Percentiles rank a stretch among this genome's conserved stretches.
Evolutionary conservation across 345 rosid genomes (phyloP).

Genomic region (Ceriops decandra): DNA sequence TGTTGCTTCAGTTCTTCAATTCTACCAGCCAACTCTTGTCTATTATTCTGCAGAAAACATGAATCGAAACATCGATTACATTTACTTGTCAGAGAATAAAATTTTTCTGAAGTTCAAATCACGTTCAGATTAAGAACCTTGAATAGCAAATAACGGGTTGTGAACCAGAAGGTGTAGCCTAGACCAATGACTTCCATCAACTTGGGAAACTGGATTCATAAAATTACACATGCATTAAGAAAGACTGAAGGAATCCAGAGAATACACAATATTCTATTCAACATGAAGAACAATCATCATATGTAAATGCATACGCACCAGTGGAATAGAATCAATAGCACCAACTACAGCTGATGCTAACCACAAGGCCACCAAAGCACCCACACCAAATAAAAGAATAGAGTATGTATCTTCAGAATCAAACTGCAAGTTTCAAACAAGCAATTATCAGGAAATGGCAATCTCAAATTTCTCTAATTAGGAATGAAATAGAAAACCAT

Average conservation of each 20-base stretch:
- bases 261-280: not conserved
- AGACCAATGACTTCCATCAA: conserved; percentile 89
- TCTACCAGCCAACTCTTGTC: conserved; percentile 65
- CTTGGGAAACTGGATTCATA: conserved; percentile 62
- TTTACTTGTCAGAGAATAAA: not conserved
- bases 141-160: conserved; percentile 66
- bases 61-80: not conserved
- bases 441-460: not conserved
- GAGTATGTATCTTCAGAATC: conserved; percentile 56
- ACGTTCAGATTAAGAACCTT: conserved; percentile 41
- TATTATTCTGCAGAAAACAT: conserved; percentile 39
- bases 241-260: not conserved
- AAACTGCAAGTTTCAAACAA: conserved; percentile 39
- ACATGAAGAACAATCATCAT: not conserved
- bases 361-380: conserved; percentile 64
- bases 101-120: not conserved
- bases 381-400: conserved; percentile 54
- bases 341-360: conserved; percentile 53
- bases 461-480: not conserved
- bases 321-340: conserved; percentile 79
- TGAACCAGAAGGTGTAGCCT: conserved; percentile 82
- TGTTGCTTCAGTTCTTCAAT: conserved; percentile 64
- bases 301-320: conserved; percentile 43
- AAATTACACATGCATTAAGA: not conserved
- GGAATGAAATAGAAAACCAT: too few relatives aligned